These are phyloP conservation scores for Akebia trifoliata DNA, from an alignment of 164 flowering plant species.

Conservation along the genomic window DNA sequence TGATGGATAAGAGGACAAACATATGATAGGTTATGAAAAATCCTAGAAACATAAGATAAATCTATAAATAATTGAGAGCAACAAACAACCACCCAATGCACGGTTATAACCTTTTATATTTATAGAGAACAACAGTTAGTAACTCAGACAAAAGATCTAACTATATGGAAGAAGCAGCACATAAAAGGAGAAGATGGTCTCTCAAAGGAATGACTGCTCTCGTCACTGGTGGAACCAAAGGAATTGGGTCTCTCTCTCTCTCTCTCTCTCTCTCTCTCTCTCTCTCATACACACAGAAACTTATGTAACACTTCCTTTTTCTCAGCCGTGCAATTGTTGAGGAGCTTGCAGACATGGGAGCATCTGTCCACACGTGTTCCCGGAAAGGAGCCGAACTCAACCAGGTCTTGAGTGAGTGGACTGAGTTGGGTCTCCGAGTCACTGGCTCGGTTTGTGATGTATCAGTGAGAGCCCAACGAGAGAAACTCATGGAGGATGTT, in stretches of 20 bases:
- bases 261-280: no score
- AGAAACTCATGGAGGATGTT: conserved; percentile 23
- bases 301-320: no score
- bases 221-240: conserved; percentile 38
- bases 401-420: conserved; percentile 26
- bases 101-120: no score
- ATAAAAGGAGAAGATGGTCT: conserved; percentile 23
- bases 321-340: conserved; percentile 22
- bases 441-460: conserved; percentile 34
- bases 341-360: conserved; percentile 37
- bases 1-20: no score
- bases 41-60: no score
- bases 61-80: no score
- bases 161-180: background rate
- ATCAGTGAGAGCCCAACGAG: conserved; percentile 20
- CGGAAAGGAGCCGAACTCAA: conserved; percentile 28
- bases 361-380: conserved; percentile 30
- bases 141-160: no score
- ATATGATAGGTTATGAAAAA: no score
- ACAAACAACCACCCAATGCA: no score
- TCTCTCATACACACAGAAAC: no score
- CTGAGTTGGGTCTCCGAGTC: conserved; percentile 23
- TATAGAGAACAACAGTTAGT: no score
- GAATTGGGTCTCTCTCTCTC: conserved; percentile 34
- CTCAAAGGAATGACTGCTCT: conserved; percentile 30